Conservation (phyloP, 73 alveolate genomes). For the Blepharisma stoltei region DNA sequence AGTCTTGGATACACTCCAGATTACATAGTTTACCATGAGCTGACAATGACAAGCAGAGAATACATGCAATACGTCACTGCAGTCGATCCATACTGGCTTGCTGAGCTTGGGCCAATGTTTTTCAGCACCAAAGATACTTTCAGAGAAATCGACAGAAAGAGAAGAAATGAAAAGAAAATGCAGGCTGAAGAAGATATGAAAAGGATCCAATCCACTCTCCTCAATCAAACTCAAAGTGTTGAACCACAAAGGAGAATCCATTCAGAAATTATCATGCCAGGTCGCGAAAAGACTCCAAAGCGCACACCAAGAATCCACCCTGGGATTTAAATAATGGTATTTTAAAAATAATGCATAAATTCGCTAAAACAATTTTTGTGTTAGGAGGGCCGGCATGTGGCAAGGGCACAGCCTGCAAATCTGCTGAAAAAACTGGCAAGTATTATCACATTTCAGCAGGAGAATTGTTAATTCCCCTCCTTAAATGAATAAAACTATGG, state of each 20-base stretch:
- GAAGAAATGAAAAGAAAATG: neutral
- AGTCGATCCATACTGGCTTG: slow-evolving; percentile 99
- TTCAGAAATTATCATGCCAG: slow-evolving; percentile 10
- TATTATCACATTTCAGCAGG: too few relatives aligned
- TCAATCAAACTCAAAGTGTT: neutral
- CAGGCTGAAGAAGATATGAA: neutral
- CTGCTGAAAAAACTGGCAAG: too few relatives aligned
- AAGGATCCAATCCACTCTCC: neutral
- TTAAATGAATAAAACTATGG: too few relatives aligned
- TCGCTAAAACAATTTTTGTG: too few relatives aligned
- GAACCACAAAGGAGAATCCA: neutral
- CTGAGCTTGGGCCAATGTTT: slow-evolving; percentile 98
- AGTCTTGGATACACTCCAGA: slow-evolving; percentile 99
- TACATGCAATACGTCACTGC: slow-evolving; percentile 99
- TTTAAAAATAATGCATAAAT: too few relatives aligned
- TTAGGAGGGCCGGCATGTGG: too few relatives aligned
- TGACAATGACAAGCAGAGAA: slow-evolving; percentile 96
- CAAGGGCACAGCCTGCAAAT: too few relatives aligned
- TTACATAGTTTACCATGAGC: slow-evolving; percentile 99
- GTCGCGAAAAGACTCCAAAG: neutral
- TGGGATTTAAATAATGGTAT: neutral
- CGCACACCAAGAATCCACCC: slow-evolving; percentile 8
- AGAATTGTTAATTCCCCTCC: too few relatives aligned
- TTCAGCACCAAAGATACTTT: slow-evolving; percentile 90
- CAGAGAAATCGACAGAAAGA: slow-evolving; percentile 23